These are phyloP conservation scores for Termitomyces sp. DNA, from an alignment of 1,284 basidiomycete species.

Conservation along the genomic window DNA sequence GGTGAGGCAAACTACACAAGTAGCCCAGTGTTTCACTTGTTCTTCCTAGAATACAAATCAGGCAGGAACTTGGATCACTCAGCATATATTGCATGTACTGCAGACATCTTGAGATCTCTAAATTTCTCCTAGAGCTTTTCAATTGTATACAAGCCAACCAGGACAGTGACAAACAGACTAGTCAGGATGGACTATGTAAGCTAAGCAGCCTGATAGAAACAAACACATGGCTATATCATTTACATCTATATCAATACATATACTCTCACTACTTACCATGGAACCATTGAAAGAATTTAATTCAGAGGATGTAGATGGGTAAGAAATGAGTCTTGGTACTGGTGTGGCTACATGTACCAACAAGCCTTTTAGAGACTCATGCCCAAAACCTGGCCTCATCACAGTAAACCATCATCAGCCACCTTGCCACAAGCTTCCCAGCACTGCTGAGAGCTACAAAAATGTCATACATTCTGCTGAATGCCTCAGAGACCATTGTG, in stretches of 20 bases:
- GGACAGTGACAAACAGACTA: conserved; percentile 89
- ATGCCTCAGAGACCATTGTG: background rate
- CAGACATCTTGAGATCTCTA: conserved; percentile 90
- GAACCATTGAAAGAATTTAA: too few species aligned
- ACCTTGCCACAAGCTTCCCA: background rate
- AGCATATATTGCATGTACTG: conserved; percentile 46
- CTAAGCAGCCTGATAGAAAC: too few species aligned
- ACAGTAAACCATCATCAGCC: background rate
- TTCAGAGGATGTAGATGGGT: too few species aligned
- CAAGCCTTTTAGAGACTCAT: background rate
- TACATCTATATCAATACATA: too few species aligned
- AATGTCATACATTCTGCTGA: background rate
- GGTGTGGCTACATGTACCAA: background rate
- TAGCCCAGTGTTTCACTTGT: conserved; percentile 90
- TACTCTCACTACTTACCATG: too few species aligned
- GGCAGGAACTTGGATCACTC: background rate
- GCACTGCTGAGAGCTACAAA: background rate
- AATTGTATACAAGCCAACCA: conserved; percentile 94
- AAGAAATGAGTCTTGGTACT: too few species aligned
- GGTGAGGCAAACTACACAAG: conserved; percentile 84
- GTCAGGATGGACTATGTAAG: conserved; percentile 58
- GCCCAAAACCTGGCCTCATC: background rate
- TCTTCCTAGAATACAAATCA: conserved; percentile 48
- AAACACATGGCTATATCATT: too few species aligned
- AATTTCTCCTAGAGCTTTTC: conserved; percentile 99